Base-by-base conservation (phyloP, 345 rosid species). In the Durio zibethinus region DNA sequence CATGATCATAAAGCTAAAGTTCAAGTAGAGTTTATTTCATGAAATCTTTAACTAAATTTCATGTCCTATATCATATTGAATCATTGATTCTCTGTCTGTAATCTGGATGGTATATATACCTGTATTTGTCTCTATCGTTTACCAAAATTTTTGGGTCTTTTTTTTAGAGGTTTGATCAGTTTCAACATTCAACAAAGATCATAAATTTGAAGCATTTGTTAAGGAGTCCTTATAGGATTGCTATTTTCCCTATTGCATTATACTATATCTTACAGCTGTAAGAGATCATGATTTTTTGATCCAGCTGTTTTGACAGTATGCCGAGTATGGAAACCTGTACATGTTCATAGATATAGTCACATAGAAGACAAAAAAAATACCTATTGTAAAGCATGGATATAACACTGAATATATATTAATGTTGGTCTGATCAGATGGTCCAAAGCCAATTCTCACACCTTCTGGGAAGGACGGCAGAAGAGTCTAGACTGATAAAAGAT, bases 61-160 rank as follows among this genome's bases (percentile, higher is more conserved):
- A 59, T 59, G 18, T 59, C 35, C 35, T 59, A 11, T 25, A 11
- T 57, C 61, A 10, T 0, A 7, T 10, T 61, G 80, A 25, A 42
- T 78, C 79, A n/a, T n/a, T n/a, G n/a, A n/a, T n/a, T 33, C 63
- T 29, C 1, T 54, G 70, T 78, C 76, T 61, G 48, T 64, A 29
- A 45, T 33, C 14, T 40, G 20, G 31, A 27, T 38, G 56, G 36
- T 16, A n/a, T 1, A 50, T 38, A 67, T 27, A 71, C 43, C 43
- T 52, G 60, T 29, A 27, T n/a, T 48, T 45, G 18, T 23, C 16
- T 74, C 53, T 11, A n/a, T n/a, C 5, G 10, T 27, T 69, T 27
- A 27, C 31, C 73, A 23, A 68, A 69, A 43, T n/a, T 2, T 23
- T 25, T 52, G 21, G 57, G 23, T 18, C 5, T 7, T 6, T 20